Evolutionary conservation across 441 rosid genomes (phyloP).

Genomic region (Aleurites moluccanus): DNA sequence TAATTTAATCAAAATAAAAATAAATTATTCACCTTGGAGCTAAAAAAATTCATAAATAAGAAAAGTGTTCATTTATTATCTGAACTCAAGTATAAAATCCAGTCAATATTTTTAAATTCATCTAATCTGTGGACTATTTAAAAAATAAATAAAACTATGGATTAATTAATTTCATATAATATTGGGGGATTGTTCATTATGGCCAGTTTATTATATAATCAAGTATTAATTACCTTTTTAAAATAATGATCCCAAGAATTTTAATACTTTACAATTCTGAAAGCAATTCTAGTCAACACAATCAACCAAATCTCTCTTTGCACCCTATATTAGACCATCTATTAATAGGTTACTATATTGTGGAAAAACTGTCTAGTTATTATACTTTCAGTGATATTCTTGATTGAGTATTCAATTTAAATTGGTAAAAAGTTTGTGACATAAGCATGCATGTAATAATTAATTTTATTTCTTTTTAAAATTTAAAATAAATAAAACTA

Average conservation of each 20-base stretch:
- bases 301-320: neutral
- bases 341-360: neutral
- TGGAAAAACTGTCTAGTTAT: conserved; percentile 13
- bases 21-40: too few relatives aligned
- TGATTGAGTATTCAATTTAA: too few relatives aligned
- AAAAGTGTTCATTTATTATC: too few relatives aligned
- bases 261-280: neutral
- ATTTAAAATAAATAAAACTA: too few relatives aligned
- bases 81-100: too few relatives aligned
- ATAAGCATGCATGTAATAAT: too few relatives aligned
- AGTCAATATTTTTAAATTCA: neutral
- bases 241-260: neutral
- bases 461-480: too few relatives aligned
- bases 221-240: neutral
- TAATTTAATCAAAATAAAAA: too few relatives aligned
- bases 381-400: neutral
- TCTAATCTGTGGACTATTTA: neutral
- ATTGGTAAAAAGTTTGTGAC: too few relatives aligned
- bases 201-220: conserved; percentile 1
- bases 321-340: neutral
- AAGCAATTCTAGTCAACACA: conserved; percentile 1
- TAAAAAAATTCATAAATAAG: too few relatives aligned
- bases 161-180: neutral
- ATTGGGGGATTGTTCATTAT: neutral
- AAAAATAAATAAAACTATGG: neutral